Base-by-base conservation (phyloP, 1,139 yeast genomes). In the Nakaseomyces kungkrabaensis region DNA sequence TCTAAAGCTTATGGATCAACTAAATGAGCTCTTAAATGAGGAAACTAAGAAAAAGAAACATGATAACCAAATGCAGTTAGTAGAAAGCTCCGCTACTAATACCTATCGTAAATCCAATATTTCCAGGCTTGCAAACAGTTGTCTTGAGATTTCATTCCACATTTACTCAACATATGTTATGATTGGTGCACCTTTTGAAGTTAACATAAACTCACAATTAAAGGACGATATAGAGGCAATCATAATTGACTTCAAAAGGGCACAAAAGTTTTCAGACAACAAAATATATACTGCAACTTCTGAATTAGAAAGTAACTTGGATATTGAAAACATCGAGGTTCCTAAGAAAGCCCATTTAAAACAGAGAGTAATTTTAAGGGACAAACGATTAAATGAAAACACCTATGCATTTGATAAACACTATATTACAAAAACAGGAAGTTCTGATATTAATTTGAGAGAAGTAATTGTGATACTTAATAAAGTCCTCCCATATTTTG, bases 91-190 rank as follows among this genome's bases (percentile, higher is more conserved):
- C 22, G 22, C 22, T 17, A 17, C 22, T 17, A 17, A 17, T 29
- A 29, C 31, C 9, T 17, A 37, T 17, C 11, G 5, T 10, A 24
- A 3, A 8, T 7, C 13, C 8, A n/a, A 38, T 17, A 38, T 38
- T 11, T 5, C 1, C 22, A 38, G 11, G 11, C 7, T 38, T 9
- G 7, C 31, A 1, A n/a, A 10, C n/a, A 29, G 22, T 7, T 78
- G 84, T 54, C 64, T 81, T 32, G 74, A 82, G 3, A 67, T 74
- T 51, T 81, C 83, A 0, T 83, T 79, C 62, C 76, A 75, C 48
- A 79, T 87, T 40, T 87, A 77, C 63, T 77, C 84, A 25, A 75
- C 85, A 0, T 87, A 78, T 60, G 71, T 89, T 46, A 76, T 84
- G n/a, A 67, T 73, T 10, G 85, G 84, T 26, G 79, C 96, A 0